Evolutionary conservation across 116 monocot genomes (phyloP).

Genomic region (Trichopus zeylanicus): DNA sequence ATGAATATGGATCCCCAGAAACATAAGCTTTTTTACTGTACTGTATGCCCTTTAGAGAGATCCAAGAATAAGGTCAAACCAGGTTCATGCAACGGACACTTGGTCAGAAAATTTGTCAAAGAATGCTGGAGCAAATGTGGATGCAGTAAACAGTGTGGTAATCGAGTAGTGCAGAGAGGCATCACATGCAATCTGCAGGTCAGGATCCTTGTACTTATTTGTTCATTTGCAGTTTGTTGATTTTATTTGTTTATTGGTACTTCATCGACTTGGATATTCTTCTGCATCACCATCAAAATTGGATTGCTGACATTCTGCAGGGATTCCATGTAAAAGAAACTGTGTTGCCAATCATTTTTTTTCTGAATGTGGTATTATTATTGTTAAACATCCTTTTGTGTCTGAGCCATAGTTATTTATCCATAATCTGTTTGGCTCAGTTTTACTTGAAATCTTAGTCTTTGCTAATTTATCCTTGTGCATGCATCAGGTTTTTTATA

Average conservation of each 20-base stretch:
- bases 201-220: not conserved
- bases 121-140: conserved; percentile 98
- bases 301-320: no score
- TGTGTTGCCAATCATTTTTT: no score
- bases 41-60: conserved; percentile 64
- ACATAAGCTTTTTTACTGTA: conserved; percentile 39
- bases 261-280: no score
- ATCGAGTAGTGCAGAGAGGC: conserved; percentile 88
- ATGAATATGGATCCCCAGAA: conserved; percentile 38
- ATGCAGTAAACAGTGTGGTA: conserved; percentile 72
- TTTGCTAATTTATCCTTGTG: no score
- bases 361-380: no score
- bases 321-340: no score
- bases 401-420: no score
- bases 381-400: no score
- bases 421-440: no score
- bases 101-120: conserved; percentile 74
- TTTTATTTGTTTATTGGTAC: no score
- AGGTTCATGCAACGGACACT: conserved; percentile 66
- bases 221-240: not conserved
- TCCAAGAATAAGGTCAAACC: conserved; percentile 30
- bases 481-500: conserved; percentile 62
- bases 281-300: no score
- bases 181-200: conserved; percentile 78
- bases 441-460: no score